Conservation (phyloP, 2,329 filamentous ascomycete species). For the Coleophoma crateriformis region DNA sequence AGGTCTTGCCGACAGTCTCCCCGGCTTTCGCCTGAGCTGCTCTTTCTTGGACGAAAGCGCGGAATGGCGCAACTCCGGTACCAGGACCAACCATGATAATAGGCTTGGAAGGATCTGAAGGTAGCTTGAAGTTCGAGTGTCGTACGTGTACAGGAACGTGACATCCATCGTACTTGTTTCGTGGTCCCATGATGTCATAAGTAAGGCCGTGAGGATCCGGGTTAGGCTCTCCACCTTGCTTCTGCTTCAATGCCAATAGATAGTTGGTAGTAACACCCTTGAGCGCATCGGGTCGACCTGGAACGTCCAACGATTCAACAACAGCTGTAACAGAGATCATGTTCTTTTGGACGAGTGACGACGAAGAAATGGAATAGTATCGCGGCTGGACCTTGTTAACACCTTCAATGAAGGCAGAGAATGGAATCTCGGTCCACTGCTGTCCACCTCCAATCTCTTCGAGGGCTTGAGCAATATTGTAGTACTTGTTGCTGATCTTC, state of each 20-base stretch:
- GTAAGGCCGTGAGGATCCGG: conserved; percentile 79
- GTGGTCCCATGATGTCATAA: conserved; percentile 81
- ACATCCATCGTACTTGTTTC: conserved; percentile 95
- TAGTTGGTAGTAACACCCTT: conserved; percentile 98
- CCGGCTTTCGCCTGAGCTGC: conserved; percentile 77
- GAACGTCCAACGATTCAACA: conserved; percentile 76
- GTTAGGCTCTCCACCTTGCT: conserved; percentile 82
- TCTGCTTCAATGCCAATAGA: conserved; percentile 88
- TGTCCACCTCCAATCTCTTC: conserved; percentile 65
- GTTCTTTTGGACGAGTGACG: conserved; percentile 87
- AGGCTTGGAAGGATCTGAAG: conserved; percentile 88
- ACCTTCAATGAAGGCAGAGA: conserved; percentile 91
- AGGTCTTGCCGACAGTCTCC: conserved; percentile 75
- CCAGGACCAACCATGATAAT: conserved; percentile 95
- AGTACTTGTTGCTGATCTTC: conserved; percentile 73
- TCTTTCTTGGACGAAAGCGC: conserved; percentile 90
- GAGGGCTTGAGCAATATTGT: conserved; percentile 86
- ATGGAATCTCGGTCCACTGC: conserved; percentile 80
- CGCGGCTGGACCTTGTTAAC: conserved; percentile 92
- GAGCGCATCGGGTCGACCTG: conserved; percentile 71
- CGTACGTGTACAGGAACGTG: conserved; percentile 93
- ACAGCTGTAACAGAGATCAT: conserved; percentile 94
- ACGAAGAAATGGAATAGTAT: conserved; percentile 99
- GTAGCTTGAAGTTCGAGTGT: conserved; percentile 98
- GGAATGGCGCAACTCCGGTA: conserved; percentile 94